Base-by-base conservation (phyloP, 768 basidiomycete species). In the Xerocomellus chrysenteron region DNA sequence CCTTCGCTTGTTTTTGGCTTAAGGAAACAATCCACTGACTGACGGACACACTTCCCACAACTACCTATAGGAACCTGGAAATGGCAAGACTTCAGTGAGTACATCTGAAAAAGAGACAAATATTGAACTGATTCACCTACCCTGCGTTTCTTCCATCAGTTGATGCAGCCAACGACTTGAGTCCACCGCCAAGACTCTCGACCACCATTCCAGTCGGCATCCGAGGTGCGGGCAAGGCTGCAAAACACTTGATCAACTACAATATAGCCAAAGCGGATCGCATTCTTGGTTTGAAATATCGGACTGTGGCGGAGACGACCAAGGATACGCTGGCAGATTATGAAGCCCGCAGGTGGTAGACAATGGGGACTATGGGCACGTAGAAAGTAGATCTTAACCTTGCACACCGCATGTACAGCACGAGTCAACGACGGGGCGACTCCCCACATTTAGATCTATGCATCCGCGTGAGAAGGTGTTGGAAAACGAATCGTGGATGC, bases 271-370 rank as follows among this genome's bases (percentile, higher is more conserved):
- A 82, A 62, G 73, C 67, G 11, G 64, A 63, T 36, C 69, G 68
- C 36, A 66, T 82, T 3, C 66, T 82, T 6, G 78, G 78, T 4
- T 51, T 81, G 17, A 73, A 74, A 55, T 81, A 76, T 52, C 69
- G 68, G 14, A 69, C 71, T 4, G 72, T 74, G 37, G 74, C 73
- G 57, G 74, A 80, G 60, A 72, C 73, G 13, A 69, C 76, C 8
- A 73, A 57, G 51, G 82, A 78, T 56, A 72, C 68, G 9, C 49
- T 82, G 39, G 70, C 65, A 7, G 77, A 82, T 56, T 81, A 75
- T 48, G 75, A 76, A 60, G 65, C 59, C n/a, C 71, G 74, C 28
- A 76, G 77, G 1, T 81, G 78, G 79, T 75, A 64, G 36, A 54
- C 3, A 5, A 24, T 3, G 16, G 36, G n/a, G 12, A 32, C 2